Evolutionary conservation across 306 rosid species (phyloP), one percentile per base, ranked within the genome.

Genomic region (Lathyrus oleraceus): DNA sequence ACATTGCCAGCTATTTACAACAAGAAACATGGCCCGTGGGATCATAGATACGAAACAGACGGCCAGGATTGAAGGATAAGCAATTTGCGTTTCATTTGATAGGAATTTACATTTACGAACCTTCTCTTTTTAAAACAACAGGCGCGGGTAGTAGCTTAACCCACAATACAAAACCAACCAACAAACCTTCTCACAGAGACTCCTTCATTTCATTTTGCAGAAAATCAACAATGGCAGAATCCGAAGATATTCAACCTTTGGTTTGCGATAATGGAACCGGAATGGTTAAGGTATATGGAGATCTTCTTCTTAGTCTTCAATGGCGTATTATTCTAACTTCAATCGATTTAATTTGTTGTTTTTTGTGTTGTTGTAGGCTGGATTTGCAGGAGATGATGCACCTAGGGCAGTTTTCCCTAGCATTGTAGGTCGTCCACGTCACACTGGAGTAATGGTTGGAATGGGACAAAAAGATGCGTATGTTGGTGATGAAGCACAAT

Each of bases 381-480:
- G 98, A 67, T 94, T 94, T 79, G 97, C 98, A 0, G 98, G 96
- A 40, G 98, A 94, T 48, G 97, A 94, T 85, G 98, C 98, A 30
- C 98, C 98, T 3, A 82, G 98, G 80, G 98, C 96, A 19, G 98
- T 94, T 14, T 94, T 94, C 61, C 98, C 98, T 51, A 94, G 98
- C 79, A 94, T 94, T 30, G 97, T 94, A 4, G 97, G 97, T 23
- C 96, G 98, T 21, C 98, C 97, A 17, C 88, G 98, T 16, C 98
- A 93, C 83, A 93, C 98, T 0, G 98, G 98, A 14, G 98, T 93
- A 82, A 93, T 93, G 98, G 98, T 93, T 47, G 98, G 98, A 1
- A 93, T 93, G 98, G 98, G 98, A 43, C 98, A 93, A 47, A 93
- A 93, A 84, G 98, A 93, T 81, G 98, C 97, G 6, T 93, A 93